Base-by-base conservation (phyloP, 2,329 filamentous ascomycete species). In the Penicillium hesseltinei region DNA sequence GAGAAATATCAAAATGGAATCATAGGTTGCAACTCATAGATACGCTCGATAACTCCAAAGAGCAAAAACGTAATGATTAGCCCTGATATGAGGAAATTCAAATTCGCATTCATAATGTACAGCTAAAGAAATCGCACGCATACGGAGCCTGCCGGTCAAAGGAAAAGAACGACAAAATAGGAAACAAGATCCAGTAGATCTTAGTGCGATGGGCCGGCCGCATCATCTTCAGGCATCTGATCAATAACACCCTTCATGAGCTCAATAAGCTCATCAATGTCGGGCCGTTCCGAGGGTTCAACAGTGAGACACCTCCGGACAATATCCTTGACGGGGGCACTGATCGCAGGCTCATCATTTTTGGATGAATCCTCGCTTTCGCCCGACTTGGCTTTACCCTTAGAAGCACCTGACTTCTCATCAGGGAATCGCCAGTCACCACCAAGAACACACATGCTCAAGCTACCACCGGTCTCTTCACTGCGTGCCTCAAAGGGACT, bases 381-480 rank as follows among this genome's bases (percentile, higher is more conserved):
- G 3, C 67, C 71, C 2, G 69, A 73, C 62, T 82, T 82, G 64
- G 81, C 79, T 72, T 86, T 85, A 44, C 84, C 80, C 78, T 79
- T 79, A 53, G 84, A 84, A 43, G 81, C 81, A 4, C 84, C 83
- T 0, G 88, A 87, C 72, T 73, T 74, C 47, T 97, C 92, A 66
- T 96, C 92, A 0, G 94, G 94, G 75, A 97, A 99, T 51, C 92
- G 84, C 93, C 94, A 99, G 76, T 97, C 93, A 39, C 93, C 94
- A 59, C 92, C 90, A 17, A 96, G 79, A 19, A 97, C 90, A 73
- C 93, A 97, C 65, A 97, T 89, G 66, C 90, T 95, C 62, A 99
- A 79, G 63, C 89, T 94, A 44, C 94, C 94, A 63, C 94, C 94
- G 0, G 94, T 97, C 79, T 99, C 93, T 74, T 99, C 94, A 64